Evolutionary conservation across 2,329 filamentous ascomycete species (phyloP).

Genomic region (Phaeosphaeriaceae sp.): DNA sequence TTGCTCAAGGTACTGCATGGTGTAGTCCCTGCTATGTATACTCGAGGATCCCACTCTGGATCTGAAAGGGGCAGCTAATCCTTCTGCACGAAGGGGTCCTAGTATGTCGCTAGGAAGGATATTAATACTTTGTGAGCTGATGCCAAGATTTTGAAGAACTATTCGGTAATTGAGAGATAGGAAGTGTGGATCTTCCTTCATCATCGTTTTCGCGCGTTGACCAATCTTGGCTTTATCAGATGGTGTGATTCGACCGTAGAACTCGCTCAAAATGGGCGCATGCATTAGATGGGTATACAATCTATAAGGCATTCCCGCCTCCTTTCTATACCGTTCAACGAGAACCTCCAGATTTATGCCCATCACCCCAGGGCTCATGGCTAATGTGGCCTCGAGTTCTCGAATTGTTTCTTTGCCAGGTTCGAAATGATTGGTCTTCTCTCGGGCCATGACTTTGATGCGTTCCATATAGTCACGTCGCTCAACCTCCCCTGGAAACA

Average conservation of each 20-base stretch:
- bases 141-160: constrained; percentile 24
- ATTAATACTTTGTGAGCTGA: constrained; percentile 14
- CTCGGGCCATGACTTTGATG: constrained; percentile 23
- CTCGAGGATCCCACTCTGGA: background rate
- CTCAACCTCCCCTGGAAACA: constrained; percentile 29
- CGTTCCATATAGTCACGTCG: constrained; percentile 19
- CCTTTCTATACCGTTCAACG: constrained; percentile 12
- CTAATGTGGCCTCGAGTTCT: constrained; percentile 11
- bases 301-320: constrained; percentile 1
- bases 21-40: background rate
- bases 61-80: constrained; percentile 22
- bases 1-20: constrained; percentile 23
- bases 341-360: constrained; percentile 23
- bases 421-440: constrained; percentile 9
- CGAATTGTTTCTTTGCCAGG: constrained; percentile 1
- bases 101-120: constrained; percentile 37
- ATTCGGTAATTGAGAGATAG: constrained; percentile 12
- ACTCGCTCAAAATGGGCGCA: constrained; percentile 22
- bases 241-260: constrained; percentile 28
- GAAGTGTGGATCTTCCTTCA: constrained; percentile 17
- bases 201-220: constrained; percentile 22
- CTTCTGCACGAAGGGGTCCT: constrained; percentile 26
- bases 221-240: constrained; percentile 18
- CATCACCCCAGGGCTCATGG: constrained; percentile 13
- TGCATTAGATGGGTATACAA: background rate